Evolutionary conservation across 768 basidiomycete genomes (phyloP), one percentile per base, ranked within the genome.

Genomic region (Paxillus ammoniavirescens): DNA sequence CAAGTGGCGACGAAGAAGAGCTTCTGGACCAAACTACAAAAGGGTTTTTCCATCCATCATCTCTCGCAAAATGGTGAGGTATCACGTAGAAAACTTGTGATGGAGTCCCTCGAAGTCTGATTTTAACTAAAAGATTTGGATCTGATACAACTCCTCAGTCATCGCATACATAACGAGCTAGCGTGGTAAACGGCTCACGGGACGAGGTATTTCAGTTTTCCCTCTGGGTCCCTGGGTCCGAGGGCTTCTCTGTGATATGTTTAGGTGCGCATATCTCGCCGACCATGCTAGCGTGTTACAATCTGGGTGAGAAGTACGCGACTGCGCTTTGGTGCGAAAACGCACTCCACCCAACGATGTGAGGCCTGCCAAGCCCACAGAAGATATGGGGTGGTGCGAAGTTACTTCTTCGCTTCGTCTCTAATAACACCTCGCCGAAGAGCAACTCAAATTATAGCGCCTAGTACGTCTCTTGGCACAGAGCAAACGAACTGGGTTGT

Each of bases 151-250:
- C 31, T 28, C 52, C 46, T 38, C 38, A 54, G 35, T 46, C 48
- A 45, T 40, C 37, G 51, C 50, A 38, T 21, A 52, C 54, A 50
- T 58, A 59, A 41, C 59, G 65, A 23, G 65, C 43, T 63, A 66
- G 53, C 15, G 65, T 66, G 66, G 66, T 36, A 56, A 59, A 46
- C 52, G 40, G 57, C 58, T 10, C 54, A 48, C 61, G 57, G 66
- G 42, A 26, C 13, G 21, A 55, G 49, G 26, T 41, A 53, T 42
- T 52, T 43, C 35, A 37, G 23, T 14, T 13, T 15, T 47, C 58
- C 66, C 66, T 4, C 26, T 68, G 66, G 66, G 59, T 54, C 65
- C 65, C 26, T 68, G 66, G 66, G 59, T 54, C 65, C 65, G 66
- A 66, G 65, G 66, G 56, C 13, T 57, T 60, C 44, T 42, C 15